Evolutionary conservation across 2,329 filamentous ascomycete species (phyloP), one percentile per base, ranked within the genome.

Genomic region (Gnomoniopsis sp.): DNA sequence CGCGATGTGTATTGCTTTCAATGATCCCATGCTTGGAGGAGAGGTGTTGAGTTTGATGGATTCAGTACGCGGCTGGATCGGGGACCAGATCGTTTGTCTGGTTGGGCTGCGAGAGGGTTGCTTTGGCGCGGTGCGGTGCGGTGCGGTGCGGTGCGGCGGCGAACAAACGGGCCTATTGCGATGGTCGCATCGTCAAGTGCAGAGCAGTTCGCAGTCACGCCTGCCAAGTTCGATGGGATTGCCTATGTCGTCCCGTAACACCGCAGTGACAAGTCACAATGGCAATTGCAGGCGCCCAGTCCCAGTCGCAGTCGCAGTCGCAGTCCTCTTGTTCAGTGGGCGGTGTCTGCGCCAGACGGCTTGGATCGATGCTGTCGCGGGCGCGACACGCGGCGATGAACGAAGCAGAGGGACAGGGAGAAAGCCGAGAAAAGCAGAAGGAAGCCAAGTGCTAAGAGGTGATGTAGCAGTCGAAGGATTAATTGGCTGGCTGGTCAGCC

Each of bases 21-120:
- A 49, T 43, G 36, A 50, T 58, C 56, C 56, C 26, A 58, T 58
- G 44, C 56, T 57, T 41, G 36, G 12, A 41, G 12, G 8, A n/a
- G 36, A 41, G 12, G 8, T 14, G 36, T 15, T 30, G 26, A 30
- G 26, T 4, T 30, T 30, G 26, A 30, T 4, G 26, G 26, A 4
- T 4, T 30, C 26, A 30, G 8, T 30, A n/a, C 36, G 12, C 4
- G 7, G 17, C 8, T 12, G 36, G 36, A 7, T 4, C 6, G 21
- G 4, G 10, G 44, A 47, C 11, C 12, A 14, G 17, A 47, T 46
- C n/a, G 41, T 47, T 47, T 8, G 3, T 14, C 14, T 4, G 17
- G 12, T n/a, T 17, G n/a, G 17, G 43, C 43, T 46, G 38, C 38
- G 38, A n/a, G n/a, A n/a, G n/a, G n/a, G n/a, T n/a, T n/a, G n/a